Evolutionary conservation across 148 eudicot genomes (phyloP).

Genomic region (Rhododendron henanense): DNA sequence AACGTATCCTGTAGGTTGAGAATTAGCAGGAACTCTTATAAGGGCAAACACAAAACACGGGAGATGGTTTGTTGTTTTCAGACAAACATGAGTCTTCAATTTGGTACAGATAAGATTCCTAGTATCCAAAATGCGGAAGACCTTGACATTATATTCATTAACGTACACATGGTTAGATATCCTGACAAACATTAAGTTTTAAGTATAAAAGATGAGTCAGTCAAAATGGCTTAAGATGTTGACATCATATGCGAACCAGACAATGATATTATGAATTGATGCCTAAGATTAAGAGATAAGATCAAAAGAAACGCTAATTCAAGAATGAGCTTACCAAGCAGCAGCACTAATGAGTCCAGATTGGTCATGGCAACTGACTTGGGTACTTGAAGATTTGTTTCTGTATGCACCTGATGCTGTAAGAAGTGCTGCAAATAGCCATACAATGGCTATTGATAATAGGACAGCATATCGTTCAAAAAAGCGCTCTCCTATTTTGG

Average conservation of each 20-base stretch:
- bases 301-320: not conserved
- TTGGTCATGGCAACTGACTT: constrained; percentile 74
- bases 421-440: constrained; percentile 78
- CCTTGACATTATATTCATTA: not conserved
- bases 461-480: constrained; percentile 55
- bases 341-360: constrained; percentile 71
- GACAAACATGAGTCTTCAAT: not conserved
- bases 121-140: not conserved
- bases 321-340: constrained; percentile 50
- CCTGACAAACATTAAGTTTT: not conserved
- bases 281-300: not conserved
- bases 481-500: constrained; percentile 49
- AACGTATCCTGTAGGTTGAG: constrained; percentile 60
- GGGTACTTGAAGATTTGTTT: constrained; percentile 50
- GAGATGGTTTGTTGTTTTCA: not conserved
- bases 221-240: too few species aligned
- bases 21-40: not conserved
- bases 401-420: constrained; percentile 83
- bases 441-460: constrained; percentile 51
- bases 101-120: not conserved
- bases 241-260: not conserved
- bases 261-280: not conserved
- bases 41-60: not conserved
- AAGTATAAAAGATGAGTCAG: too few species aligned
- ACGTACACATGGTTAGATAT: not conserved